These are phyloP conservation scores for Mycena galopus DNA, from an alignment of 768 basidiomycete species.

Conservation along the genomic window DNA sequence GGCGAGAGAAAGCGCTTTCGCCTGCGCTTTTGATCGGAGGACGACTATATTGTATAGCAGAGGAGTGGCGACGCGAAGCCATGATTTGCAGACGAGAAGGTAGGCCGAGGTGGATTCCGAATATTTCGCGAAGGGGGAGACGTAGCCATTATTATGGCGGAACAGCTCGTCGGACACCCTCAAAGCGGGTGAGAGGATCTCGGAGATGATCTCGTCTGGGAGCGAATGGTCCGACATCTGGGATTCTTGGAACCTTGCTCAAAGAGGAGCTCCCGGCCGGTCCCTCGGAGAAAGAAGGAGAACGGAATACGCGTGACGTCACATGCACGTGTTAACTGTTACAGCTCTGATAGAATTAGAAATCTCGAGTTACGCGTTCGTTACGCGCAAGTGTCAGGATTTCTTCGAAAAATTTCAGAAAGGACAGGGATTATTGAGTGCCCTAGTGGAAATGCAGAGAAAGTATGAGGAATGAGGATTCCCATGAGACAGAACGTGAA, in stretches of 20 bases:
- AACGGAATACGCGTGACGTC: neutral
- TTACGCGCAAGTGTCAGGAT: too few species aligned
- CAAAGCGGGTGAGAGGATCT: neutral
- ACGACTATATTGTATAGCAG: conserved; percentile 43
- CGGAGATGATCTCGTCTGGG: neutral
- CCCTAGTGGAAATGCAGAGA: too few species aligned
- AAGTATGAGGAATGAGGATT: too few species aligned
- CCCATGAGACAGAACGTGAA: too few species aligned
- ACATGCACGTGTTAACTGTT: neutral
- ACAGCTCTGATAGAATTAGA: neutral
- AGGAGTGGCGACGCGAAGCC: conserved; percentile 43
- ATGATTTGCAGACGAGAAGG: conserved; percentile 36
- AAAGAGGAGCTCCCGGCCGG: neutral
- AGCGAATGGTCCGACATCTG: neutral
- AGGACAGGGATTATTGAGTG: too few species aligned
- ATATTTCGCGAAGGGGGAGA: neutral
- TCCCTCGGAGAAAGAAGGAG: neutral
- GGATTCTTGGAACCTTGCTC: neutral
- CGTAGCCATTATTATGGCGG: neutral
- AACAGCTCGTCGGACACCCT: neutral
- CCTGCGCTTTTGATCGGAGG: conserved; percentile 42
- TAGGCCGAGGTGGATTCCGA: neutral
- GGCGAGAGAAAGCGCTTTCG: conserved; percentile 38
- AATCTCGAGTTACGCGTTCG: too few species aligned
- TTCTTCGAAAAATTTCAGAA: too few species aligned